These are phyloP conservation scores for Allantophomopsis lycopodina DNA, from an alignment of 2,329 filamentous ascomycete genomes.

Conservation along the genomic window DNA sequence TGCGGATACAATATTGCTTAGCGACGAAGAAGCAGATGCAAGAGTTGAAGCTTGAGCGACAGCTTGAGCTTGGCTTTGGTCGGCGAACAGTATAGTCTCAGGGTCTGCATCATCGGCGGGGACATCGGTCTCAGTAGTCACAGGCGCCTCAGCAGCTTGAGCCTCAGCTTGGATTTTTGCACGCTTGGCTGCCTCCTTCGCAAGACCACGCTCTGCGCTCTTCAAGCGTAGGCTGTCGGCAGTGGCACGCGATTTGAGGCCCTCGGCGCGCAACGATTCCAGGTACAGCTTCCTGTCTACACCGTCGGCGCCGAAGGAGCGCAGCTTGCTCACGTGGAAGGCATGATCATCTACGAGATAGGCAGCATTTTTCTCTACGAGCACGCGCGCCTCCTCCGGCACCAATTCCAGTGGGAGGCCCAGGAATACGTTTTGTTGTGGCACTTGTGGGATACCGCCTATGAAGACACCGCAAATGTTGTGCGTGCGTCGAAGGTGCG, in stretches of 20 bases:
- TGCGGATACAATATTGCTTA: background rate
- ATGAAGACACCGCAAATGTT: slow-evolving; percentile 77
- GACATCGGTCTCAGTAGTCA: background rate
- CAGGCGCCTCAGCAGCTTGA: slow-evolving; percentile 2
- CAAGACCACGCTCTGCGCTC: slow-evolving; percentile 11
- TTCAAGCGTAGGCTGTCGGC: slow-evolving; percentile 13
- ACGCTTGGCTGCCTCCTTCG: slow-evolving; percentile 12
- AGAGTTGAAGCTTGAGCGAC: slow-evolving; percentile 13
- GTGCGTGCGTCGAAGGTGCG: slow-evolving; percentile 64
- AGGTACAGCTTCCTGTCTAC: slow-evolving; percentile 50
- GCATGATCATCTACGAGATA: slow-evolving; percentile 70
- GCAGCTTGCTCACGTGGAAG: slow-evolving; percentile 53
- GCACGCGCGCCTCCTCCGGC: slow-evolving; percentile 73
- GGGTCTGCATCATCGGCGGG: slow-evolving; percentile 1
- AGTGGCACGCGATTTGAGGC: slow-evolving; percentile 32
- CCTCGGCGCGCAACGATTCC: slow-evolving; percentile 29
- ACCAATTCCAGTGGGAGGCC: slow-evolving; percentile 81
- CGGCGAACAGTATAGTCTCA: slow-evolving; percentile 11
- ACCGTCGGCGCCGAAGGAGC: slow-evolving; percentile 42
- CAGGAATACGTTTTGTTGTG: slow-evolving; percentile 89
- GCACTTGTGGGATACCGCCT: slow-evolving; percentile 80
- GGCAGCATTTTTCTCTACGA: slow-evolving; percentile 65
- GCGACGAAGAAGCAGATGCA: slow-evolving; percentile 2
- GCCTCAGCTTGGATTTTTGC: slow-evolving; percentile 5
- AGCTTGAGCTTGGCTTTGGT: slow-evolving; percentile 13